A percentile compares a stretch with the other conserved stretches of the same genome.
These are phyloP conservation scores for Amphichorda felina DNA, from an alignment of 2,329 filamentous ascomycete genomes.

Conservation along the genomic window DNA sequence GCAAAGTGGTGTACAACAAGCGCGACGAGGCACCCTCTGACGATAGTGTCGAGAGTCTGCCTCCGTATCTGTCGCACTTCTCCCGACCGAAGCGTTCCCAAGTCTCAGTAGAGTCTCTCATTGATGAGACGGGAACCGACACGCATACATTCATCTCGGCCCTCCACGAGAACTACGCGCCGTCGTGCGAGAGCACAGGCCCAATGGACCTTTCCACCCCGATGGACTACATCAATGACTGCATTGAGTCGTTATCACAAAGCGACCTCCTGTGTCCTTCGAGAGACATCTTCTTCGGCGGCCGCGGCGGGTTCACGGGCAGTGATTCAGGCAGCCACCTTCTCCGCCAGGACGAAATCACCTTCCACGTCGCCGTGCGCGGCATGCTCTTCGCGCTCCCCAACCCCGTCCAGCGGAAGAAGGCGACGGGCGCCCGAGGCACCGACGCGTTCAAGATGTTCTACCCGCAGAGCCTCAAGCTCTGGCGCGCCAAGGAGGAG, in stretches of 20 bases:
- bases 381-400: slow-evolving; percentile 80
- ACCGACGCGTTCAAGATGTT: slow-evolving; percentile 77
- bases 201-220: slow-evolving; percentile 44
- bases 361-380: slow-evolving; percentile 80
- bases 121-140: slow-evolving; percentile 89
- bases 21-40: slow-evolving; percentile 44
- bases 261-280: slow-evolving; percentile 76
- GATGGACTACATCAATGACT: slow-evolving; percentile 71
- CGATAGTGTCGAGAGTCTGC: slow-evolving; percentile 40
- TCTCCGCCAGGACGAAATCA: slow-evolving; percentile 84
- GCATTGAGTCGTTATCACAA: slow-evolving; percentile 76
- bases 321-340: slow-evolving; percentile 56
- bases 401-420: slow-evolving; percentile 67
- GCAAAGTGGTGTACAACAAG: slow-evolving; percentile 95
- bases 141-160: slow-evolving; percentile 81
- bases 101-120: slow-evolving; percentile 61
- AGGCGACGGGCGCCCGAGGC: slow-evolving; percentile 27
- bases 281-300: slow-evolving; percentile 55
- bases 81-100: slow-evolving; percentile 51
- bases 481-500: slow-evolving; percentile 79
- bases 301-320: slow-evolving; percentile 38
- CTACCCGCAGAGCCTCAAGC: slow-evolving; percentile 71
- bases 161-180: slow-evolving; percentile 84
- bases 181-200: slow-evolving; percentile 59
- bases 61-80: slow-evolving; percentile 43